A percentile compares a stretch with the other conserved stretches of the same genome.
Conservation (phyloP, 805 yeast species). For the Sugiyamaella qingdaonensis region DNA sequence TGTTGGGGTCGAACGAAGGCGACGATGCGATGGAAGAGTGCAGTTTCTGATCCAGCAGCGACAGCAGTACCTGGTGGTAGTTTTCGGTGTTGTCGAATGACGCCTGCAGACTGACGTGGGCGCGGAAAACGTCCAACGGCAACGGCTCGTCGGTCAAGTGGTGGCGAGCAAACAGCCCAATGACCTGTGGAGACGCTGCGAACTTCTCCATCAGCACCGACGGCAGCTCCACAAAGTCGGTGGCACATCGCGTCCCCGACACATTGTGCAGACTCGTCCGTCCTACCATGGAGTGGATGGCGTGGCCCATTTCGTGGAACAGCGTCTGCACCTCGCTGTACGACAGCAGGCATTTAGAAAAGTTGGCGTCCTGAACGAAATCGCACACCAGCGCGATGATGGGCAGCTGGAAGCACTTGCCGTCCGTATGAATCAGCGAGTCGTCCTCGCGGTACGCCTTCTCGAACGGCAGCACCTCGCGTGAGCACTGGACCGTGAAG, state of each 20-base stretch:
- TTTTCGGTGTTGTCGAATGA: constrained; percentile 66
- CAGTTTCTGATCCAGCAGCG: constrained; percentile 76
- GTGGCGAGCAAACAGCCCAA: constrained; percentile 69
- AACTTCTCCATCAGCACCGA: constrained; percentile 95
- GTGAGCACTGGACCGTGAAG: constrained; percentile 91
- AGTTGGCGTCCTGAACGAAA: constrained; percentile 42
- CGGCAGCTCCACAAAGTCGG: constrained; percentile 96
- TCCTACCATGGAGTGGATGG: constrained; percentile 96
- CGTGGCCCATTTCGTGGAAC: constrained; percentile 99
- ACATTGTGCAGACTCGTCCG: constrained; percentile 85
- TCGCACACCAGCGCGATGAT: constrained; percentile 87
- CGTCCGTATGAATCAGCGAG: constrained; percentile 28
- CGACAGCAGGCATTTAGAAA: constrained; percentile 53
- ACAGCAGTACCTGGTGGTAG: constrained; percentile 85
- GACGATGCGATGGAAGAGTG: constrained; percentile 43
- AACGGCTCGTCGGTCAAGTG: constrained; percentile 60
- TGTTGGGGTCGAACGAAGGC: constrained; percentile 50
- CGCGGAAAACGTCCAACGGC: constrained; percentile 46
- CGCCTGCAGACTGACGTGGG: constrained; percentile 48
- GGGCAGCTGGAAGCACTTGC: constrained; percentile 70
- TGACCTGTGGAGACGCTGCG: constrained; percentile 74
- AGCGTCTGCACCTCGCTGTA: constrained; percentile 85
- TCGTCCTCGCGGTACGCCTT: constrained; percentile 15
- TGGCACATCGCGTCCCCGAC: constrained; percentile 90
- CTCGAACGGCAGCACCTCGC: constrained; percentile 47